Evolutionary conservation across 768 basidiomycete genomes (phyloP).

Genomic region (Lactifluus hygrophoroides): DNA sequence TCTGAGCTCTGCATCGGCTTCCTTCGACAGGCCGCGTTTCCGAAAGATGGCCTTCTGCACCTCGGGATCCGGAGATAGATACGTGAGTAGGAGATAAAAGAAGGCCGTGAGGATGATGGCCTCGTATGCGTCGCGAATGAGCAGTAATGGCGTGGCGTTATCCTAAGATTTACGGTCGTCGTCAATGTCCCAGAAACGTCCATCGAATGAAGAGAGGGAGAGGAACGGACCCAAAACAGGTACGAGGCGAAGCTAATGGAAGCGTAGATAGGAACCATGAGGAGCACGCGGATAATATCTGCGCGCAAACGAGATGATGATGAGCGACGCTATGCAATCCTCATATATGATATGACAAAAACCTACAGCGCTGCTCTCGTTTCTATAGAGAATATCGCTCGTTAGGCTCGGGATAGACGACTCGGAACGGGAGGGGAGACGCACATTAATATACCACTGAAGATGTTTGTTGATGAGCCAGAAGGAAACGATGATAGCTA

Average conservation of each 20-base stretch:
- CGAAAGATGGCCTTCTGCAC: slow-evolving; percentile 55
- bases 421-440: slow-evolving; percentile 21
- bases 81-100: slow-evolving; percentile 68
- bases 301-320: neutral
- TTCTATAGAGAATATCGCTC: slow-evolving; percentile 36
- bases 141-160: slow-evolving; percentile 57
- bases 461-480: slow-evolving; percentile 74
- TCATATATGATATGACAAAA: neutral
- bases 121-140: slow-evolving; percentile 70
- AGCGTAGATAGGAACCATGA: slow-evolving; percentile 75
- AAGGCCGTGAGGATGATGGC: slow-evolving; percentile 67
- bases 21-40: slow-evolving; percentile 48
- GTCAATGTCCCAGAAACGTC: too few relatives aligned
- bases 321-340: neutral
- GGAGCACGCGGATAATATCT: slow-evolving; percentile 68
- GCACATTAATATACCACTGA: slow-evolving; percentile 60
- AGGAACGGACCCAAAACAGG: slow-evolving; percentile 49
- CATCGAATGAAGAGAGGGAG: neutral
- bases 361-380: slow-evolving; percentile 58
- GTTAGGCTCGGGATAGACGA: neutral
- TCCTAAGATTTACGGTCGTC: slow-evolving; percentile 34
- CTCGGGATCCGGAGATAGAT: slow-evolving; percentile 53
- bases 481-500: slow-evolving; percentile 49
- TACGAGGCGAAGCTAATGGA: slow-evolving; percentile 59
- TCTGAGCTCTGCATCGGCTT: slow-evolving; percentile 38